Evolutionary conservation across 2,329 filamentous ascomycete genomes (phyloP), one percentile per base, ranked within the genome.

Genomic region (Cercospora beticola): DNA sequence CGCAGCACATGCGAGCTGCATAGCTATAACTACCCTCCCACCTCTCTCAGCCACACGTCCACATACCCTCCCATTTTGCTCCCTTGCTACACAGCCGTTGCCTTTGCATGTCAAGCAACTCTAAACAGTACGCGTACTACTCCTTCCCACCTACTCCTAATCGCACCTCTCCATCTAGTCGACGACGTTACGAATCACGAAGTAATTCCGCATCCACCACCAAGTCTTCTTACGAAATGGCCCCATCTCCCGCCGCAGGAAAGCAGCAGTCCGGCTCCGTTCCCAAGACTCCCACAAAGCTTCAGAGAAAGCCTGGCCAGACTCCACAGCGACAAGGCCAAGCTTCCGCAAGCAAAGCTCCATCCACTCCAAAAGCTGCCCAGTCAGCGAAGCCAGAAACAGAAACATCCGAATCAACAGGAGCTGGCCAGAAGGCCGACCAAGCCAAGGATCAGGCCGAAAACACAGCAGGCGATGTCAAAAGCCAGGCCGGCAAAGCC

Each of bases 221-320:
- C 71, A 57, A 64, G 65, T 68, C 75, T 71, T 68, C 77, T 69
- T 63, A 76, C 74, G 79, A 73, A 64, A 85, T 85, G 83, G 83
- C 83, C 75, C 79, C 79, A 62, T 84, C 83, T 68, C 83, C 83
- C 75, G 83, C 83, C 72, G 83, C 83, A 72, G 83, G 83, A 77
- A 84, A 83, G 80, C 73, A 76, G 64, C 73, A 74, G n/a, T 76
- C 80, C 76, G 80, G 80, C 62, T 63, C 61, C 16, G 76, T 78
- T 71, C 83, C 83, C 73, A 83, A 82, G 78, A 85, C 83, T 70
- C 83, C 83, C 43, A 85, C 83, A 58, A 85, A 85, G 79, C 80
- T 85, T 71, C 80, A 81, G 70, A 76, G 82, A 71, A 70, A 74
- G 67, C 72, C 74, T 40, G 72, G 66, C 40, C 70, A 72, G 31